Percentiles rank a stretch among this genome's conserved stretches.
Conservation (phyloP, 495 filamentous ascomycete genomes). For the Hypomontagnella monticulosa region DNA sequence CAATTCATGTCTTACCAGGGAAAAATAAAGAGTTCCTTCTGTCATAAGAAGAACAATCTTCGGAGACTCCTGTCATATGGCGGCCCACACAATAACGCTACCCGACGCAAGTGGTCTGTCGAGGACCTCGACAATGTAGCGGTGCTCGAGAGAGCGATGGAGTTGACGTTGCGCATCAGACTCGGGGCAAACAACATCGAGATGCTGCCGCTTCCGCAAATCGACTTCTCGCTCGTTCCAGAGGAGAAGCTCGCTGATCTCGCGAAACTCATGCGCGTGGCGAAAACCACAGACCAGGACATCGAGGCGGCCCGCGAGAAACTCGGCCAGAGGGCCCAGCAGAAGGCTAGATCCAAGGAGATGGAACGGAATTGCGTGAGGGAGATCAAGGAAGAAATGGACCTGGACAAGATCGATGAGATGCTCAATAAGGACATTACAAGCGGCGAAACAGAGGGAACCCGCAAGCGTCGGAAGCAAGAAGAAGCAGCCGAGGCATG, state of each 20-base stretch:
- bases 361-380: background rate
- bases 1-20: conserved; percentile 32
- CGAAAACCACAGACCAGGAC: conserved; percentile 1
- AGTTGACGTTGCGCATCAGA: conserved; percentile 40
- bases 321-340: too few relatives aligned
- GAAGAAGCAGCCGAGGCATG: background rate
- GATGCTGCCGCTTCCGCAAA: conserved; percentile 39
- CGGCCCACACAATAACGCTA: background rate
- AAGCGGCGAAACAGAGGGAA: background rate
- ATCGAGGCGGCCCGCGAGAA: conserved; percentile 4
- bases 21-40: conserved; percentile 19
- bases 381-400: background rate
- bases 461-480: background rate
- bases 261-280: conserved; percentile 4
- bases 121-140: conserved; percentile 32
- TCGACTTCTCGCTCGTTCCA: conserved; percentile 27
- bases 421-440: background rate
- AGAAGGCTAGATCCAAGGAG: too few relatives aligned
- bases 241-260: conserved; percentile 2
- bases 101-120: conserved; percentile 9
- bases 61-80: conserved; percentile 37
- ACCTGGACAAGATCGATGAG: background rate
- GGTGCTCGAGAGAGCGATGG: conserved; percentile 40
- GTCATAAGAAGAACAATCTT: conserved; percentile 38
- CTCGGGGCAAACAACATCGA: conserved; percentile 30